These are phyloP conservation scores for Paraphaeosphaeria minitans DNA, from an alignment of 2,329 filamentous ascomycete genomes.

Conservation along the genomic window DNA sequence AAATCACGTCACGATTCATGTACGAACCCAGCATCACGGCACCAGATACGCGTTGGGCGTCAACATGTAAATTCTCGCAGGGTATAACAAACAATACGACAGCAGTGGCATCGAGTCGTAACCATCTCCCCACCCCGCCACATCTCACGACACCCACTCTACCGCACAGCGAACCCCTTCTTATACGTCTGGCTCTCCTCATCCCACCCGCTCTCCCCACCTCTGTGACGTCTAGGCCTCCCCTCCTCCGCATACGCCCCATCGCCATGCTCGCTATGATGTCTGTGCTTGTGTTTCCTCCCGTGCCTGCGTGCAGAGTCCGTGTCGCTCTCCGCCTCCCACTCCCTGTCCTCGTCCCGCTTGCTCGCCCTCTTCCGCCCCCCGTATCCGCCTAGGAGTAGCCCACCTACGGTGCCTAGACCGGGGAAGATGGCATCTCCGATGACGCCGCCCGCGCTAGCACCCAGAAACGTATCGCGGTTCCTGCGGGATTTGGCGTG, in stretches of 20 bases:
- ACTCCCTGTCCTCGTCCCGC: constrained; percentile 40
- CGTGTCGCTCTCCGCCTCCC: constrained; percentile 19
- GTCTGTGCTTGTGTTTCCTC: constrained; percentile 10
- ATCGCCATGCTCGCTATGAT: constrained; percentile 31
- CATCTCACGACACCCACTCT: neutral
- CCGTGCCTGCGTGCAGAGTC: constrained; percentile 29
- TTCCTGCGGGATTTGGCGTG: constrained; percentile 27
- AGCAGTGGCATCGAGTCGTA: no score
- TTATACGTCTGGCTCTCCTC: constrained; percentile 49
- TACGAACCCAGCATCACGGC: no score
- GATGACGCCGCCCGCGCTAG: constrained; percentile 51
- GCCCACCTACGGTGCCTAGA: constrained; percentile 46
- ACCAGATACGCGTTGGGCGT: no score
- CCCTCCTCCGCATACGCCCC: constrained; percentile 32
- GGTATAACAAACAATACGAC: no score
- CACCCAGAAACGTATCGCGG: constrained; percentile 51
- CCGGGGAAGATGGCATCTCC: constrained; percentile 54
- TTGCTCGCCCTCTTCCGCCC: constrained; percentile 49
- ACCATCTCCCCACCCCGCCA: no score
- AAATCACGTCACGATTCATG: no score
- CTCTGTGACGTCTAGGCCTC: constrained; percentile 46
- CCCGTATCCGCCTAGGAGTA: constrained; percentile 50
- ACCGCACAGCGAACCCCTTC: constrained; percentile 67
- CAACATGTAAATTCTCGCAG: no score
- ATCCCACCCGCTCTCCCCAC: constrained; percentile 39